Percentiles rank a stretch among this genome's conserved stretches.
Conservation (phyloP, 2,329 filamentous ascomycete genomes). For the Bipolaris zeicola region DNA sequence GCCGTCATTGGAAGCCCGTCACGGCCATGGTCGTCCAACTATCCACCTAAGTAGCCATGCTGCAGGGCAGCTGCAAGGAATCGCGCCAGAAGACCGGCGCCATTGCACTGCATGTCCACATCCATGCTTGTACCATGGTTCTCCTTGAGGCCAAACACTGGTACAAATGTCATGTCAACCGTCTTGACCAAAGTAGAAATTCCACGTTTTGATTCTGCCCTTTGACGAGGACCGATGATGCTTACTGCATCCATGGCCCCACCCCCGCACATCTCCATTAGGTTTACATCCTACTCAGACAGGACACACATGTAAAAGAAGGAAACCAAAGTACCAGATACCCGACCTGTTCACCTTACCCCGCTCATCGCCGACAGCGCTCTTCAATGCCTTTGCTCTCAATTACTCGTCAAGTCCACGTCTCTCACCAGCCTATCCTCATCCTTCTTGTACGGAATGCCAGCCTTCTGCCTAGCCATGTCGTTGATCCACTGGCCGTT, state of each 20-base stretch:
- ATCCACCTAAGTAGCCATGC: background rate
- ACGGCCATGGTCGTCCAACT: background rate
- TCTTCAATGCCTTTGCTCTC: background rate
- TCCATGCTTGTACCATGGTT: background rate
- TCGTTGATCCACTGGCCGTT: slow-evolving; percentile 74
- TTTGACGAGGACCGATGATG: background rate
- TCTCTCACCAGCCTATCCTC: slow-evolving; percentile 65
- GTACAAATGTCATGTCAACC: background rate
- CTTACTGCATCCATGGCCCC: background rate
- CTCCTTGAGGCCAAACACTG: background rate
- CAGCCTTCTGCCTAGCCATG: slow-evolving; percentile 70
- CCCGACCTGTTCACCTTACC: background rate
- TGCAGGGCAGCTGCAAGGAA: slow-evolving; percentile 7
- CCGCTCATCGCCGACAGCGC: background rate
- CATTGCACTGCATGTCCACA: slow-evolving; percentile 5
- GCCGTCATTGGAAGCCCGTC: slow-evolving; percentile 14
- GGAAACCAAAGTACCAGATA: no score
- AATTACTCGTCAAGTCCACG: slow-evolving; percentile 8
- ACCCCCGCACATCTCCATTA: background rate
- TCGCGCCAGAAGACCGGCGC: background rate
- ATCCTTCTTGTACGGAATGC: slow-evolving; percentile 60
- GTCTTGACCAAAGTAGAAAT: background rate
- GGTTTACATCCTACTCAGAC: no score
- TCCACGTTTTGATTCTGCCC: background rate
- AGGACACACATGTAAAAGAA: background rate